phyloP scores from a whole-genome alignment of 2,329 filamentous ascomycete species.

The Trichoderma asperellum region DNA sequence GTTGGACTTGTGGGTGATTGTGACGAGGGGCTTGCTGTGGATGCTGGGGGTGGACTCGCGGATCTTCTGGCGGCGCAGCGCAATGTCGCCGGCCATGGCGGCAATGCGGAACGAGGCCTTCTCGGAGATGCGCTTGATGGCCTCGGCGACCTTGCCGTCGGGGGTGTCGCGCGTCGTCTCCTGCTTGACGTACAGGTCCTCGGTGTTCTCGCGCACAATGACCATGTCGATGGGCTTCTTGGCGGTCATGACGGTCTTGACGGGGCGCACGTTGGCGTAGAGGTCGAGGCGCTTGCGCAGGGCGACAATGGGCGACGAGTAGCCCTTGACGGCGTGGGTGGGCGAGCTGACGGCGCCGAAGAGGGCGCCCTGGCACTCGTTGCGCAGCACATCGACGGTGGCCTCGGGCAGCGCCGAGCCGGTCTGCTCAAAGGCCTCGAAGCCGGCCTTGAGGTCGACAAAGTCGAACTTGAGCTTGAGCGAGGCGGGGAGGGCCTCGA shows the following conservation, averaged over 20 bases:
- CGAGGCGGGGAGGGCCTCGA: slow-evolving; percentile 92
- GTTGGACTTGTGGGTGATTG: slow-evolving; percentile 98
- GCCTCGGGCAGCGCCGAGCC: slow-evolving; percentile 86
- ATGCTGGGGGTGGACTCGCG: slow-evolving; percentile 62
- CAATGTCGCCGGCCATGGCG: slow-evolving; percentile 92
- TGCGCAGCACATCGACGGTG: slow-evolving; percentile 86
- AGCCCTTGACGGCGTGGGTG: slow-evolving; percentile 85
- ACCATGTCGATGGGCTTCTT: slow-evolving; percentile 85
- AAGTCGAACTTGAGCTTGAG: slow-evolving; percentile 93
- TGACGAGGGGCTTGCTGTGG: slow-evolving; percentile 75
- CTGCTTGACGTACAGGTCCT: slow-evolving; percentile 97
- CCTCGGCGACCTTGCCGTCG: slow-evolving; percentile 87
- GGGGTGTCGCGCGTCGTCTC: slow-evolving; percentile 79
- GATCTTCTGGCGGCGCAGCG: slow-evolving; percentile 80
- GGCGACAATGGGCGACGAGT: slow-evolving; percentile 95
- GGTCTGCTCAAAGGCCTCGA: slow-evolving; percentile 88
- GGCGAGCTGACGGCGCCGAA: slow-evolving; percentile 97
- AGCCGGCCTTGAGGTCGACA: slow-evolving; percentile 89
- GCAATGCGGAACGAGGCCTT: slow-evolving; percentile 84
- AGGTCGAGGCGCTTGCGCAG: slow-evolving; percentile 93
- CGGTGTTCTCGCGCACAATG: slow-evolving; percentile 98
- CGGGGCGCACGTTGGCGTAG: slow-evolving; percentile 95
- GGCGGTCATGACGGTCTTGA: slow-evolving; percentile 76
- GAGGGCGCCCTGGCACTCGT: slow-evolving; percentile 91
- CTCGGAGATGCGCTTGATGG: slow-evolving; percentile 95